Evolutionary conservation across 2,329 filamentous ascomycete species (phyloP), one percentile per base, ranked within the genome.

Genomic region (Gliomastix tumulicola): DNA sequence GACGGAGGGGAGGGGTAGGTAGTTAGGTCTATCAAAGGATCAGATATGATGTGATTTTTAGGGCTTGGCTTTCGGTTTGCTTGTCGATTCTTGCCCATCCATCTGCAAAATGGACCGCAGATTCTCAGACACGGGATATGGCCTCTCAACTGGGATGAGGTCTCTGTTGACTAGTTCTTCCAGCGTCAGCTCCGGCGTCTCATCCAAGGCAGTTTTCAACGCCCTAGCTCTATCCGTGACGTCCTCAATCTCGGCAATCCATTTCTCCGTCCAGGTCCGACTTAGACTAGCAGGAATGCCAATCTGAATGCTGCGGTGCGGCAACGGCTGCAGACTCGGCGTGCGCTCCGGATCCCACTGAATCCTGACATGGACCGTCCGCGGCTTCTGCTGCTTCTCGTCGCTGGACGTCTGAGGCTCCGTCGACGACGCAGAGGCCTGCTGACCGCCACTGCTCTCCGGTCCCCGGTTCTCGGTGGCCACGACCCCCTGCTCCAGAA

Each of bases 311-410:
- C 73, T 78, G 30, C 76, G 58, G 48, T 74, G 66, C 7, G 47
- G 51, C 35, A 79, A 42, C 42, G 56, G 61, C 10, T 52, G 63
- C 10, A 79, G 49, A 23, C 51, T 49, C 2, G 67, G 51, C 18
- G 62, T 60, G 16, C 78, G 49, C 49, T 82, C 78, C 0, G 77
- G 77, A 52, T 82, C 78, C 77, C 78, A 82, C 49, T 81, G 76
- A 7, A 80, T 62, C n/a, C 68, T 63, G 1, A 80, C 73, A n/a
- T n/a, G n/a, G n/a, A n/a, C n/a, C n/a, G n/a, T n/a, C n/a, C n/a
- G n/a, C n/a, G n/a, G n/a, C n/a, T n/a, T n/a, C n/a, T n/a, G n/a
- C n/a, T n/a, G n/a, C n/a, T n/a, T n/a, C n/a, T n/a, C n/a, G 15
- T 56, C 49, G 5, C 37, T 36, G 4, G 54, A 40, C 42, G 49